A percentile compares a stretch with the other conserved stretches of the same genome.
Evolutionary conservation across 805 yeast species (phyloP).

Genomic region (Candida railenensis): DNA sequence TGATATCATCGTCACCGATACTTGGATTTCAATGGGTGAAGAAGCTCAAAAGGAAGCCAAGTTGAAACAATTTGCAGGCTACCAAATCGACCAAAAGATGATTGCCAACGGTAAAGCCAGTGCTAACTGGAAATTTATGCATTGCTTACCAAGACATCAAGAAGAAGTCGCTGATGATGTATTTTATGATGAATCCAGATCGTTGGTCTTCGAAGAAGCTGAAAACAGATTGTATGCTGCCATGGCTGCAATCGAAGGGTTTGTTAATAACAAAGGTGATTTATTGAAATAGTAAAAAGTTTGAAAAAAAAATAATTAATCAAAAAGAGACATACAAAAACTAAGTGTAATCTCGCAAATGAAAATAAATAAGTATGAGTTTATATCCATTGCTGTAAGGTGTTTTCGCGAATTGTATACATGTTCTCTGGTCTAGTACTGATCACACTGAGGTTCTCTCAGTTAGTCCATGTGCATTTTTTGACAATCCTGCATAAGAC

Average conservation of each 20-base stretch:
- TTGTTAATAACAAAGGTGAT: constrained; percentile 81
- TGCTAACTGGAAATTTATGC: constrained; percentile 87
- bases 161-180: constrained; percentile 95
- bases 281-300: constrained; percentile 1
- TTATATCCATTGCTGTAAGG: not conserved
- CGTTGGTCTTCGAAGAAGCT: constrained; percentile 92
- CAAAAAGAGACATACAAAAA: not conserved
- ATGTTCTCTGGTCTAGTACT: no score
- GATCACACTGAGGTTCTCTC: no score
- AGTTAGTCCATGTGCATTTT: no score
- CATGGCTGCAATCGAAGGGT: constrained; percentile 86
- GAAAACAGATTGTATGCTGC: constrained; percentile 97
- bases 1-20: constrained; percentile 87
- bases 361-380: not conserved
- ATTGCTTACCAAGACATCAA: constrained; percentile 92
- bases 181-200: constrained; percentile 66
- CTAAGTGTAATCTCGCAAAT: not conserved
- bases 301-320: not conserved
- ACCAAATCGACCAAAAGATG: constrained; percentile 74
- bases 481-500: not conserved
- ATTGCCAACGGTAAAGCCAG: constrained; percentile 58
- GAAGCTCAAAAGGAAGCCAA: constrained; percentile 74
- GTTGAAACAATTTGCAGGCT: constrained; percentile 79
- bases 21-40: constrained; percentile 98
- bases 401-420: no score